Evolutionary conservation across 1,284 basidiomycete genomes (phyloP).

Genomic region (Rhodotorula mucilaginosa): DNA sequence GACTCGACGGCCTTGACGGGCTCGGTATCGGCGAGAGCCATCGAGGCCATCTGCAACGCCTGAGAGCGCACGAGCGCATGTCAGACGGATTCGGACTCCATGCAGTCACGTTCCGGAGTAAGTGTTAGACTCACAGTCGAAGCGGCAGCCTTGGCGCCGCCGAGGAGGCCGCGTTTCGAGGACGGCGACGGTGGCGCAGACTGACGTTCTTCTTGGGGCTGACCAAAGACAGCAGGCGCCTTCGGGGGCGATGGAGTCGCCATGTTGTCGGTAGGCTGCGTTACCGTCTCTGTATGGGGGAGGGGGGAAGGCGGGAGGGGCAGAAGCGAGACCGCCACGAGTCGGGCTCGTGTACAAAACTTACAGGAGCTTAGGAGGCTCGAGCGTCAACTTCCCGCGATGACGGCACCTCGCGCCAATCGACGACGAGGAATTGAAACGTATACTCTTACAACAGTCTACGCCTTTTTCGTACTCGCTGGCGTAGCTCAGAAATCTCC

Average conservation of each 20-base stretch:
- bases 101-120: no score
- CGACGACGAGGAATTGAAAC: background rate
- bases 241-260: background rate
- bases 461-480: background rate
- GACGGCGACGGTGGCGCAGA: background rate
- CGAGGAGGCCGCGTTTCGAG: conserved; percentile 1
- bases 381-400: no score
- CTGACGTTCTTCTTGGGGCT: conserved; percentile 17
- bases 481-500: conserved; percentile 30
- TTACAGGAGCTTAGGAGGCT: background rate
- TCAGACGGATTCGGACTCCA: background rate
- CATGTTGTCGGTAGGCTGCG: background rate
- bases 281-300: background rate
- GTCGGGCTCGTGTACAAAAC: background rate
- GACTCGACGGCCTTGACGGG: background rate
- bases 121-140: conserved; percentile 5
- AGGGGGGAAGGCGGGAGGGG: conserved; percentile 6
- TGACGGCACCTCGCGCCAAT: no score
- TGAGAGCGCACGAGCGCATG: background rate
- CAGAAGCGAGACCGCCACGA: conserved; percentile 3
- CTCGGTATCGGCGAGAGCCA: conserved; percentile 9
- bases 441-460: background rate
- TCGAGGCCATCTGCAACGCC: conserved; percentile 16
- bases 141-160: background rate
- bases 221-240: conserved; percentile 2